Evolutionary conservation across 805 yeast genomes (phyloP).

Genomic region (Saccharomycopsis synnaedendra): DNA sequence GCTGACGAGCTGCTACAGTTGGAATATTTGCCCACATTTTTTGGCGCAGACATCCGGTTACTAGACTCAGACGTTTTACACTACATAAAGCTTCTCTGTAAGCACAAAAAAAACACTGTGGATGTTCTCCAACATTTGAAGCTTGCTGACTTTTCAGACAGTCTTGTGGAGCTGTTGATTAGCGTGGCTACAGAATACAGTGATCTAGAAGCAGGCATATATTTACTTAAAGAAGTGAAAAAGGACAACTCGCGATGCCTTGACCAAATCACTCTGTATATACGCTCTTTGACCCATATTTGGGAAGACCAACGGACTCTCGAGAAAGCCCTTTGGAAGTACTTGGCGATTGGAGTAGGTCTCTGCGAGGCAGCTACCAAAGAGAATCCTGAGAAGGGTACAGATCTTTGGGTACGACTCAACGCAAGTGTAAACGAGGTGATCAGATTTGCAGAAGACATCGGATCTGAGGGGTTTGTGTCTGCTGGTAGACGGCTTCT

Average conservation of each 20-base stretch:
- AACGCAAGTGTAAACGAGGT: constrained; percentile 28
- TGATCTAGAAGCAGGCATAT: constrained; percentile 9
- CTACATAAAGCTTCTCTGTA: too few species aligned
- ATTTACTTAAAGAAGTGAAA: not conserved
- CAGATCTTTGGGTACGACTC: constrained; percentile 28
- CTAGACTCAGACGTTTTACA: too few species aligned
- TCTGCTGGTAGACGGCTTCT: constrained; percentile 20
- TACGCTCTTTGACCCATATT: too few species aligned
- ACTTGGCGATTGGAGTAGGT: constrained; percentile 24
- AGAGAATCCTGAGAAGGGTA: constrained; percentile 18
- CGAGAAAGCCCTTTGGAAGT: constrained; percentile 27
- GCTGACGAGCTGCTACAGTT: constrained; percentile 16
- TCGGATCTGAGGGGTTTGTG: not conserved
- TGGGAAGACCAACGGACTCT: not conserved
- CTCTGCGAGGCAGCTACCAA: constrained; percentile 20
- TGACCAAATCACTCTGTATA: constrained; percentile 16
- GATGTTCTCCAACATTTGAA: too few species aligned
- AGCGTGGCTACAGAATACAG: not conserved
- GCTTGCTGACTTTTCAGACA: too few species aligned
- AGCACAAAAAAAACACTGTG: too few species aligned
- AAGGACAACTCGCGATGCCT: constrained; percentile 16
- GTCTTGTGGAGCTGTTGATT: too few species aligned
- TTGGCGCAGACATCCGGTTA: constrained; percentile 16
- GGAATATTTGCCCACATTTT: constrained; percentile 25
- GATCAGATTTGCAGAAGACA: constrained; percentile 22